Evolutionary conservation across 352 stramenopile genomes (phyloP), one percentile per base, ranked within the genome.

Genomic region (Globisporangium irregulare): DNA sequence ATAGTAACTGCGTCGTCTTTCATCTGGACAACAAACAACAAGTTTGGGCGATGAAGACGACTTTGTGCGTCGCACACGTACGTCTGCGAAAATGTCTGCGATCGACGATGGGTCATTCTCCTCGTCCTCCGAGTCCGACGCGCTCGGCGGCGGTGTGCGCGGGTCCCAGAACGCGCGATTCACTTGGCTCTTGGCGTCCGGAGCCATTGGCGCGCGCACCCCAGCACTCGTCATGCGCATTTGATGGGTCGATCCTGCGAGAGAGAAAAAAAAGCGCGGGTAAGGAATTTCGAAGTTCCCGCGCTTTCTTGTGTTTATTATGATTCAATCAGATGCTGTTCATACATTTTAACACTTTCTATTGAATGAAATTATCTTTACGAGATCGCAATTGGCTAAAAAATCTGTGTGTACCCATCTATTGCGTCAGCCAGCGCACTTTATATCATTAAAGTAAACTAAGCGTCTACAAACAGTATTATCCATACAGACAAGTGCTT

Each of bases 41-140:
- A 29, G 27, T 29, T 41, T 41, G 34, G 15, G 20, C 12, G 18
- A 22, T 25, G 20, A n/a, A 20, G 10, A 57, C 50, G 32, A 54
- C 12, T 15, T 12, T 24, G 59, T 22, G 8, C 9, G 34, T 10
- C 12, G 34, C 34, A 41, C 22, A 62, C 72, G n/a, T 63, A 93
- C 86, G 66, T 90, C 78, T 20, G 71, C 75, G 56, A 93, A 93
- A 62, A 91, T 81, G 60, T 90, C 80, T 18, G 81, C 78, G 58
- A 92, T 80, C 34, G 84, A 82, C 60, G 79, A 79, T 46, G 81
- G 68, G 20, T 82, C 72, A 27, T 81, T 72, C 57, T 77, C 73
- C 20, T 77, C 73, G 1, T 80, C 71, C 12, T 81, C 69, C n/a
- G 51, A 59, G 7, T 64, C 34, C 25, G 46, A 58, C 22, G 54